phyloP scores from a whole-genome alignment of 257 asterid genomes.

The Przewalskia tangutica region DNA sequence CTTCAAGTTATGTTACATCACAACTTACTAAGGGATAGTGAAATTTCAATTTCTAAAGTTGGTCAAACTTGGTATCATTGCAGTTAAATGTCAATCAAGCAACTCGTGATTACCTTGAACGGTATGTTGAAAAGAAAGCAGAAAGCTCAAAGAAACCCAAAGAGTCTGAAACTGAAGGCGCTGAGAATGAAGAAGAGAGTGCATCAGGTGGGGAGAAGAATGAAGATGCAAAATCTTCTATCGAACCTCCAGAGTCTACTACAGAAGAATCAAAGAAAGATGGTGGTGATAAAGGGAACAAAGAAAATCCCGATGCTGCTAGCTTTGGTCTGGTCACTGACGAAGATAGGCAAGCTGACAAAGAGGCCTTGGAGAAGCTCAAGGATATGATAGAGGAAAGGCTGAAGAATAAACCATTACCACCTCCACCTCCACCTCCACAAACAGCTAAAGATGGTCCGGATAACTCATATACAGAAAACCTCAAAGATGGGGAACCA shows the following conservation, averaged over 20 bases:
- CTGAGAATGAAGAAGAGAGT: slow-evolving; percentile 40
- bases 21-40: not conserved
- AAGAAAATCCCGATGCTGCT: slow-evolving; percentile 44
- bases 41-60: slow-evolving; percentile 9
- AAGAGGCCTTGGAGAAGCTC: slow-evolving; percentile 60
- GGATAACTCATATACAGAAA: slow-evolving; percentile 47
- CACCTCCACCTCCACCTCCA: slow-evolving; percentile 79
- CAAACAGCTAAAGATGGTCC: slow-evolving; percentile 39
- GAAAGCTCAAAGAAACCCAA: slow-evolving; percentile 39
- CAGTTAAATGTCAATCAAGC: slow-evolving; percentile 81
- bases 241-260: slow-evolving; percentile 34
- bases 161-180: slow-evolving; percentile 36
- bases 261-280: slow-evolving; percentile 45
- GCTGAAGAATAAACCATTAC: slow-evolving; percentile 70
- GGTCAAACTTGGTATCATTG: slow-evolving; percentile 11
- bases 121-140: slow-evolving; percentile 56
- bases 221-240: slow-evolving; percentile 31
- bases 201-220: slow-evolving; percentile 37
- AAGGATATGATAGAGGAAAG: slow-evolving; percentile 81
- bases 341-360: slow-evolving; percentile 66
- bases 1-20: not conserved
- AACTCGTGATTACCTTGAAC: slow-evolving; percentile 64
- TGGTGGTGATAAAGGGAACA: slow-evolving; percentile 27
- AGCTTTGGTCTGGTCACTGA: slow-evolving; percentile 74
- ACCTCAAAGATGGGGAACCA: slow-evolving; percentile 58